Evolutionary conservation across 192 early-diverging fungal species (phyloP), one percentile per base, ranked within the genome.

Genomic region (Backusella tarrabulga): DNA sequence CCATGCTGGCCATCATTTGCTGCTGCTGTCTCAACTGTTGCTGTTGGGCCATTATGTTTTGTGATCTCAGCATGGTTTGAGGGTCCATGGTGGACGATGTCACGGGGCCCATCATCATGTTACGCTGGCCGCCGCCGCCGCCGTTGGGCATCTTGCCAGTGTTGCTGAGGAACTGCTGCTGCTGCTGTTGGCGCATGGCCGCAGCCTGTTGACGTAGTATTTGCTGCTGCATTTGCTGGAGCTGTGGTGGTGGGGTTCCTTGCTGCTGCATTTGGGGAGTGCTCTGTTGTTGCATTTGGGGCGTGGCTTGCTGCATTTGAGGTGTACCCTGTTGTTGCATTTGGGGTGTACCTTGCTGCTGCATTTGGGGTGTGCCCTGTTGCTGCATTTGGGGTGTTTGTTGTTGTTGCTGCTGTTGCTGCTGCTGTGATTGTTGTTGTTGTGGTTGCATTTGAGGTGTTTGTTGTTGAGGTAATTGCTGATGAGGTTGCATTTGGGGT

Each of bases 131-230:
- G n/a, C 52, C 38, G 12, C 54, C 46, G n/a, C 52, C 38, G 36
- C 35, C 34, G 12, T 29, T 67, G 14, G 50, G 14, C 11, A n/a
- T 73, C 7, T 23, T 60, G 36, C 66, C 44, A 21, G 75, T 1
- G 5, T 26, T 68, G 7, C 68, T 54, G 0, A 77, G n/a, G 35
- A 71, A 77, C 26, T 77, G 76, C 41, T 77, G 76, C 54, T 76
- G 73, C 40, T 75, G 76, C 36, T 82, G 80, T 44, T 82, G 80
- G n/a, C 71, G 72, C 75, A 76, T 60, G 19, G 79, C 69, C 4
- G 60, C 36, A 56, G 75, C 74, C 50, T 80, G 79, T 54, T 72
- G 79, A 5, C 71, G 74, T 32, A 71, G 21, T 6, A 76, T 26
- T 66, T 80, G 79, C 14, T 80, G 79, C 19, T 80, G 79, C 34